Base-by-base conservation (phyloP, 2,329 filamentous ascomycete genomes). In the Bipolaris oryzae region DNA sequence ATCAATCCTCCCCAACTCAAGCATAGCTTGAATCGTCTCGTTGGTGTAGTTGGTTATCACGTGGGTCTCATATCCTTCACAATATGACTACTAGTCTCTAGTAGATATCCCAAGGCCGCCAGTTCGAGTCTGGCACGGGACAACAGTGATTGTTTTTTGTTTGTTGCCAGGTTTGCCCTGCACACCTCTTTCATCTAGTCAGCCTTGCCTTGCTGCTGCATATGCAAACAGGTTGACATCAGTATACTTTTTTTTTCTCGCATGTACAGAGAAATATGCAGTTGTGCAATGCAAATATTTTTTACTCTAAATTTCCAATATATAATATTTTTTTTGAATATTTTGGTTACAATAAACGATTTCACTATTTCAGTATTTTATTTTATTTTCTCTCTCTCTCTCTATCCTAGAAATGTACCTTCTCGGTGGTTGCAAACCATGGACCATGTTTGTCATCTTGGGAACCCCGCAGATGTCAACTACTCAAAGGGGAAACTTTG, bases 1-100 rank as follows among this genome's bases (percentile, higher is more conserved):
- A 57, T 42, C 50, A 20, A 42, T 50, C 38, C 58, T 35, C 34
- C 54, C 35, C 44, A 21, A 46, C 43, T 44, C 21, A 25, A 28
- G 33, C 45, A 21, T 43, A 20, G 42, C 28, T 46, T 37, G 18
- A 37, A 48, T 28, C 39, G 68, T 68, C 65, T 72, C 70, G 62
- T 73, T 72, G 68, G 71, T 73, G 70, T 73, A 73, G 71, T 72
- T 62, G 70, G 69, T 73, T 72, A 72, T 73, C 69, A 73, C 69
- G 70, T 73, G 63, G 70, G 70, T 73, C 71, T 73, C 71, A 73
- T 72, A 72, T 58, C 52, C 46, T 47, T 47, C 57, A 55, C 21
- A 31, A 55, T 70, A 67, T 73, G 71, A 73, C 67, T 72, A 52
- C 54, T 69, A 60, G 15, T 28, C 51, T 50, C 50, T 39, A 60